A percentile compares a stretch with the other conserved stretches of the same genome.
phyloP scores from a whole-genome alignment of 805 yeast genomes.

The Yamadazyma philogaea region DNA sequence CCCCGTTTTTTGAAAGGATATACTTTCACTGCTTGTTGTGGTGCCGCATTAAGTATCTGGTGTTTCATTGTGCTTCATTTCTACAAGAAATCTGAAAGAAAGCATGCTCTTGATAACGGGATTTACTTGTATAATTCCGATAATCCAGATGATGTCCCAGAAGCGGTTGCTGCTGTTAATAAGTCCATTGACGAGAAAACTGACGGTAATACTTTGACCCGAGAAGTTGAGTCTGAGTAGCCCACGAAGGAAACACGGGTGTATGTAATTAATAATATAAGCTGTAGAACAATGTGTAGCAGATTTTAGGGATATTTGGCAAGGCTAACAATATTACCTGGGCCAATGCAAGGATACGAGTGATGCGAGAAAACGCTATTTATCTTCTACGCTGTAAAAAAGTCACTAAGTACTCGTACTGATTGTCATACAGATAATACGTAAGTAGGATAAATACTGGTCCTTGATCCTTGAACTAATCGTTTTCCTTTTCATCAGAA shows the following conservation, averaged over 20 bases:
- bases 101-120: constrained; percentile 34
- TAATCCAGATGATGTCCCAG: constrained; percentile 15
- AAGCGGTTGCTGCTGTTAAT: constrained; percentile 8
- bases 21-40: constrained; percentile 48
- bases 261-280: too few relatives aligned
- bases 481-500: constrained; percentile 13
- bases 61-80: constrained; percentile 50
- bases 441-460: too few relatives aligned
- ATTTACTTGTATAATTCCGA: constrained; percentile 29
- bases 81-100: constrained; percentile 34
- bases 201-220: background rate
- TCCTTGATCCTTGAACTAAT: background rate
- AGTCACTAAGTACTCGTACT: too few relatives aligned
- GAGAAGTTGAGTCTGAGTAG: constrained; percentile 6
- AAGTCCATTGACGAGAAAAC: constrained; percentile 2
- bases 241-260: too few relatives aligned
- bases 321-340: too few relatives aligned
- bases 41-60: constrained; percentile 45
- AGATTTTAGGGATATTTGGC: too few relatives aligned
- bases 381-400: too few relatives aligned
- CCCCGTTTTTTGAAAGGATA: constrained; percentile 57
- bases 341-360: too few relatives aligned
- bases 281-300: too few relatives aligned
- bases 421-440: too few relatives aligned
- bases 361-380: too few relatives aligned